Base-by-base conservation (phyloP, 2,329 filamentous ascomycete species). In the Aspergillus sp. region DNA sequence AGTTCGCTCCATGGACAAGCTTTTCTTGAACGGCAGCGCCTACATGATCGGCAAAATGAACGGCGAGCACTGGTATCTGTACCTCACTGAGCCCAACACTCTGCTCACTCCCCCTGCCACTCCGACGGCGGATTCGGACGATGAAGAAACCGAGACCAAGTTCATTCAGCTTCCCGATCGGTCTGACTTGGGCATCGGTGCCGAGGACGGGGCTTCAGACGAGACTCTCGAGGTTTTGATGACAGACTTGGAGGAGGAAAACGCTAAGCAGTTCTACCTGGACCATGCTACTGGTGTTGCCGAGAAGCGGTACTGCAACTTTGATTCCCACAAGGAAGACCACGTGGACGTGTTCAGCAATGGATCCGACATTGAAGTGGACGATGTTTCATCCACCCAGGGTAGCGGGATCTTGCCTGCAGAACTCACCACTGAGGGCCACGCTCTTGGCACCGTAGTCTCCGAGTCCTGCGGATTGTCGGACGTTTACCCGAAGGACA, bases 1-100 rank as follows among this genome's bases (percentile, higher is more conserved):
- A 75, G 93, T 98, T 70, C 89, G 88, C 68, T 96, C 89, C 68
- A 83, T 99, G 62, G 95, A 99, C 77, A 89, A 90, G 72, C 90
- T 93, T 76, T 97, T 99, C 73, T 82, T 90, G 61, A 89, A 90
- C 56, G 95, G 95, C 55, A 98, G 93, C 75, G 95, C 95, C 51
- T 99, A 99, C 77, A 96, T 98, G 93, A 96, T 99, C 64, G 95
- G 95, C 70, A 98, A 97, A 80, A 98, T 98, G 93, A 99, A 99
- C 68, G 93, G 95, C 58, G 95, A 99, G 75, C 95, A 99, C 70
- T 99, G 95, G 95, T 98, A 98, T 74, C 81, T 99, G 56, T 99
- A 99, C 79, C 88, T 98, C 69, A 98, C 95, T 12, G 91, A 91
- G 52, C 93, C 95, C 17, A 88, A 89, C 72, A 88, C 85, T 48